phyloP scores from a whole-genome alignment of 148 eudicot genomes.

The Bassia scoparia region DNA sequence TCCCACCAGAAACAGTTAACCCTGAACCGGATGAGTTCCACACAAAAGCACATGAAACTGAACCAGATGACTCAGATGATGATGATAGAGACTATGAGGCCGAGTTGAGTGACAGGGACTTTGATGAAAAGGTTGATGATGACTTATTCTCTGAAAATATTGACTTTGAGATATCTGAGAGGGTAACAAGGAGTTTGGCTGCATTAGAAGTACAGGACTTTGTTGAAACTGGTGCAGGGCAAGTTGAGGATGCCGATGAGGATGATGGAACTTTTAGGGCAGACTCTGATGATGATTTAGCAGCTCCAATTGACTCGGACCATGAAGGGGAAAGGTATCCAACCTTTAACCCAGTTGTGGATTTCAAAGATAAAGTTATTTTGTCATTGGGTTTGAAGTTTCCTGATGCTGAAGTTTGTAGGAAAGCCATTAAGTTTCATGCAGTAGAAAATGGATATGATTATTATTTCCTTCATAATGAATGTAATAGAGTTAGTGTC shows the following conservation, averaged over 20 bases:
- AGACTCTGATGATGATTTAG: background rate
- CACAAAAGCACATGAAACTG: no score
- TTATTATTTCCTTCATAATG: background rate
- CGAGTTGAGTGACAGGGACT: background rate
- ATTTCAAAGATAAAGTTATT: background rate
- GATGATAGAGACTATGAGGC: background rate
- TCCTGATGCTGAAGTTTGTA: background rate
- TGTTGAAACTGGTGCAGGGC: background rate
- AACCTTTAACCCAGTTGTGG: background rate
- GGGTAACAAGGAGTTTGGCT: background rate
- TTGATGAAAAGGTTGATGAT: background rate
- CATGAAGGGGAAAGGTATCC: background rate
- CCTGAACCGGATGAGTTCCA: no score
- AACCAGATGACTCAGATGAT: no score
- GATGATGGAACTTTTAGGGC: slow-evolving; percentile 12
- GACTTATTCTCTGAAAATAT: background rate
- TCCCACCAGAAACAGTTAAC: no score
- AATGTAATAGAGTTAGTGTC: background rate
- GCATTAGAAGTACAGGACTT: no score
- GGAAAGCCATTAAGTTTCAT: background rate
- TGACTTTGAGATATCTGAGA: background rate
- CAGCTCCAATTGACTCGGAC: background rate
- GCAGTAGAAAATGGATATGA: background rate
- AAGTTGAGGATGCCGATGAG: background rate
- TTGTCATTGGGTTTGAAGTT: background rate